Evolutionary conservation across 306 rosid species (phyloP).

Genomic region (Castanopsis chinensis): DNA sequence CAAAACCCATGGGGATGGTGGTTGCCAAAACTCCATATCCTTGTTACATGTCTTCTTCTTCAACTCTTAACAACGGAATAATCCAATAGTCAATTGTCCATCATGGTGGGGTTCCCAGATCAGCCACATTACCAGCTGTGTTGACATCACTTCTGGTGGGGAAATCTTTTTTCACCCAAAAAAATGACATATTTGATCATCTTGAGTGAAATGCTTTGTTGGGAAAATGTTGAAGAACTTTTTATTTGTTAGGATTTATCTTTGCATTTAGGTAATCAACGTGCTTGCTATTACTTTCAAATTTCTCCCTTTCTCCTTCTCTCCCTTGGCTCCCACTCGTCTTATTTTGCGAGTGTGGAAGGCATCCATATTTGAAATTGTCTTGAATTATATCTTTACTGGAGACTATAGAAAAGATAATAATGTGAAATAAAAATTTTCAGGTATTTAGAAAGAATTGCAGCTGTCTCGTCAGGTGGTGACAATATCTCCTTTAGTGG

Average conservation of each 20-base stretch:
- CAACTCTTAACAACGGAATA: background rate
- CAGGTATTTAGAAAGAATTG: constrained; percentile 94
- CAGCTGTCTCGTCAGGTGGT: constrained; percentile 59
- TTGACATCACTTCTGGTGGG: background rate
- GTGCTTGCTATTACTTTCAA: background rate
- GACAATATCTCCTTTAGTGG: constrained; percentile 40
- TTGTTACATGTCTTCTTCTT: background rate
- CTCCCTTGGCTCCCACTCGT: background rate
- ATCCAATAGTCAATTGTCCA: background rate
- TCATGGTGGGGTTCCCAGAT: background rate
- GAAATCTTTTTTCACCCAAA: background rate
- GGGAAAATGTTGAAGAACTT: background rate
- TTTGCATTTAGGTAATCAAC: background rate
- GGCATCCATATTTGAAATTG: constrained; percentile 4
- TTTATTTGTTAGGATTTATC: background rate
- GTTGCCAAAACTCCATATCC: background rate
- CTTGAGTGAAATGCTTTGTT: background rate
- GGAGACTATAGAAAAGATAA: background rate
- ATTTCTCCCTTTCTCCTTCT: background rate
- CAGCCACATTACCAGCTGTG: background rate
- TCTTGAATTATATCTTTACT: background rate
- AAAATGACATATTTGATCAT: background rate
- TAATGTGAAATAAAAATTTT: constrained; percentile 21
- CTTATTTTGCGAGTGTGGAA: background rate
- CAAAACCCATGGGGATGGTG: background rate